phyloP scores from a whole-genome alignment of 1,139 yeast genomes.

The Candida neerlandica region DNA sequence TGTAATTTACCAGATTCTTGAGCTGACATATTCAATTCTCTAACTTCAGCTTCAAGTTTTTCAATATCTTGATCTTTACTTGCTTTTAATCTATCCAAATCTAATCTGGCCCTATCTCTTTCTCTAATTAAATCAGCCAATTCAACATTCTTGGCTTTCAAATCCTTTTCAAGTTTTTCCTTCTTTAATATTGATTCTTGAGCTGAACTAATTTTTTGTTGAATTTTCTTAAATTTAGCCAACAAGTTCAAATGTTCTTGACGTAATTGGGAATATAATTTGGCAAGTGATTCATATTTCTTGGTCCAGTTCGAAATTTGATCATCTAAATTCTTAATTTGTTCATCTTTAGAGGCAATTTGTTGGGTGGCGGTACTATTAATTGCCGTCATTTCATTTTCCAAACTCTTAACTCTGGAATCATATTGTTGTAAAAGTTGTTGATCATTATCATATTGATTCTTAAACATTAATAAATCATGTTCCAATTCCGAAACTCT shows the following conservation, averaged over 20 bases:
- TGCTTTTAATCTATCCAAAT: constrained; percentile 72
- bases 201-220: constrained; percentile 89
- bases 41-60: constrained; percentile 63
- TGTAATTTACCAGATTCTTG: constrained; percentile 68
- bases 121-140: constrained; percentile 88
- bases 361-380: constrained; percentile 74
- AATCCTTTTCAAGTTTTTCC: constrained; percentile 80
- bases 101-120: constrained; percentile 86
- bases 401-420: constrained; percentile 79
- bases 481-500: constrained; percentile 81
- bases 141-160: constrained; percentile 84
- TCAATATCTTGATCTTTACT: constrained; percentile 70
- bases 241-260: constrained; percentile 86
- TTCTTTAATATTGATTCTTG: constrained; percentile 88
- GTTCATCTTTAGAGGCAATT: constrained; percentile 76
- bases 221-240: constrained; percentile 78
- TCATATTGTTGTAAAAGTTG: constrained; percentile 85
- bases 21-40: constrained; percentile 62
- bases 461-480: constrained; percentile 72
- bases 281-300: constrained; percentile 88
- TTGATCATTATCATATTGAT: constrained; percentile 88
- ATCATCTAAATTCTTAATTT: constrained; percentile 67
- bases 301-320: constrained; percentile 80
- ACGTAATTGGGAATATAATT: constrained; percentile 85
- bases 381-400: constrained; percentile 66